Evolutionary conservation across 2,329 filamentous ascomycete species (phyloP).

Genomic region (Hymenoscyphus salicellus): DNA sequence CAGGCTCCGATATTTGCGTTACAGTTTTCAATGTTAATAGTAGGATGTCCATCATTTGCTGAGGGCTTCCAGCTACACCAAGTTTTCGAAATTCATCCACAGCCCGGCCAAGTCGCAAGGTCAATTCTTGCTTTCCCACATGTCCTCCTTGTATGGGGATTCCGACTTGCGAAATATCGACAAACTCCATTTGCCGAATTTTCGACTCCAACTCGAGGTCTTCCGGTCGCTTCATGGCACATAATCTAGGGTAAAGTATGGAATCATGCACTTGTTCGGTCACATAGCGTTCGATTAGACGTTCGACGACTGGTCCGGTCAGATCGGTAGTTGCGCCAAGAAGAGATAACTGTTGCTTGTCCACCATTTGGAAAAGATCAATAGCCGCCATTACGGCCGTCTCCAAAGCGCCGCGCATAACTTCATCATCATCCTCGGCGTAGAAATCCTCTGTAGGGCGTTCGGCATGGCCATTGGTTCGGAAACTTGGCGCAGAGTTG

Average conservation of each 20-base stretch:
- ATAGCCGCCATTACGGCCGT: slow-evolving; percentile 91
- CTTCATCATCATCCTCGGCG: slow-evolving; percentile 84
- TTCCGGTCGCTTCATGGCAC: slow-evolving; percentile 72
- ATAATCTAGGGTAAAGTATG: slow-evolving; percentile 79
- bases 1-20: slow-evolving; percentile 61
- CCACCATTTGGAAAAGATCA: slow-evolving; percentile 90
- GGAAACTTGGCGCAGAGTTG: slow-evolving; percentile 31
- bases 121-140: slow-evolving; percentile 76
- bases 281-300: slow-evolving; percentile 91
- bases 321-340: slow-evolving; percentile 90
- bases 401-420: slow-evolving; percentile 84
- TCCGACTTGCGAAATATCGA: slow-evolving; percentile 93
- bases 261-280: slow-evolving; percentile 85
- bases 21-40: slow-evolving; percentile 67
- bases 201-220: slow-evolving; percentile 86
- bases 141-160: slow-evolving; percentile 78
- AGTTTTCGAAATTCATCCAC: slow-evolving; percentile 90
- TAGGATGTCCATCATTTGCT: slow-evolving; percentile 39
- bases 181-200: slow-evolving; percentile 86
- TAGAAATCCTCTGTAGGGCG: slow-evolving; percentile 58
- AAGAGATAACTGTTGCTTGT: slow-evolving; percentile 90
- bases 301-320: slow-evolving; percentile 87
- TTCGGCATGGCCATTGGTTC: slow-evolving; percentile 39
- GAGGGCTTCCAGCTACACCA: slow-evolving; percentile 56
- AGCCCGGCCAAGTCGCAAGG: slow-evolving; percentile 70